phyloP scores from a whole-genome alignment of 805 yeast species.

The Groenewaldozyma tartarivorans region DNA sequence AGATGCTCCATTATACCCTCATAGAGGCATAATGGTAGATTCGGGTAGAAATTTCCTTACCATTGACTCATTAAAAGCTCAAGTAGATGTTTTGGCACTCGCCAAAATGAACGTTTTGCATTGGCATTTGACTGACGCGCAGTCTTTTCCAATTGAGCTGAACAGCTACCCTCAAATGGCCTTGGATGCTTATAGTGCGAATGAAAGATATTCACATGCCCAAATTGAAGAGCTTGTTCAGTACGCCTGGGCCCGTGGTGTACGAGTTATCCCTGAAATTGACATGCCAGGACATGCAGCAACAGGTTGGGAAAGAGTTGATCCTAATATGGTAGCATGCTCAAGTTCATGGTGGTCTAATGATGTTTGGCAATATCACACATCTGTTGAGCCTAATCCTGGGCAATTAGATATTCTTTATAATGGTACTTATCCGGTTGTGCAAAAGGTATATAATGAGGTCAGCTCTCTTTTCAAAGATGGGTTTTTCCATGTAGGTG shows the following conservation, averaged over 20 bases:
- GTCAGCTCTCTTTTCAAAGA: constrained; percentile 26
- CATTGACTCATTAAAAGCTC: constrained; percentile 23
- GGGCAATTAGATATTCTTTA: constrained; percentile 32
- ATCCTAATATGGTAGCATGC: constrained; percentile 27
- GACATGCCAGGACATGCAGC: constrained; percentile 34
- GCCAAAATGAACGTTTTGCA: constrained; percentile 32
- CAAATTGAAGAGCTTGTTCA: constrained; percentile 25
- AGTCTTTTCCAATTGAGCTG: constrained; percentile 32
- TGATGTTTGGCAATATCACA: constrained; percentile 12
- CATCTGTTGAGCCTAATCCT: constrained; percentile 32
- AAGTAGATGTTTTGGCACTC: constrained; percentile 30
- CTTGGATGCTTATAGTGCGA: constrained; percentile 29
- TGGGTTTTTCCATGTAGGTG: constrained; percentile 32
- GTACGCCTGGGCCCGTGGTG: constrained; percentile 29
- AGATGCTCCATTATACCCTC: constrained; percentile 29
- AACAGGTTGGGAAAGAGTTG: constrained; percentile 30
- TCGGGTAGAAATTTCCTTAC: constrained; percentile 30
- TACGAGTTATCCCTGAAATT: constrained; percentile 33
- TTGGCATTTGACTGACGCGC: constrained; percentile 34
- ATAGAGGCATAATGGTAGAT: constrained; percentile 34
- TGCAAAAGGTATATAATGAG: constrained; percentile 28
- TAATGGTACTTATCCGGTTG: constrained; percentile 26
- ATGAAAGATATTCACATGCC: constrained; percentile 24
- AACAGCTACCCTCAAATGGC: constrained; percentile 30
- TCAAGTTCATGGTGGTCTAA: constrained; percentile 20